Evolutionary conservation across 2,329 filamentous ascomycete species (phyloP).

Genomic region (Penicillium sp.): DNA sequence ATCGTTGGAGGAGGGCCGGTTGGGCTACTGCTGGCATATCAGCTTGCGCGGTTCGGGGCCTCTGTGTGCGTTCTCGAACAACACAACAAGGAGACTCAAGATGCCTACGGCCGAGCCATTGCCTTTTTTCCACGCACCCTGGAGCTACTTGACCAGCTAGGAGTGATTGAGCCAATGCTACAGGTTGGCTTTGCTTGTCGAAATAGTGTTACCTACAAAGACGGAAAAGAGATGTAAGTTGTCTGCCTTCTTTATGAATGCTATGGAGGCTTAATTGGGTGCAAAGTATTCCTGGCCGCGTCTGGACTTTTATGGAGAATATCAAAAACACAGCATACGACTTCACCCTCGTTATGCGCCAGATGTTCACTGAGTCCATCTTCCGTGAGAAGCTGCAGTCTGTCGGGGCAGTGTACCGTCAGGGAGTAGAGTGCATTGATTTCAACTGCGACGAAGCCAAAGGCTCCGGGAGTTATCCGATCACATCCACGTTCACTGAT

Average conservation of each 20-base stretch:
- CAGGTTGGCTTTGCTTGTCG: constrained; percentile 46
- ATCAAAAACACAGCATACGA: constrained; percentile 38
- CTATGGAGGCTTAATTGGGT: background rate
- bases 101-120: constrained; percentile 29
- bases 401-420: background rate
- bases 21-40: constrained; percentile 15
- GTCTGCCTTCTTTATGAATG: background rate
- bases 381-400: constrained; percentile 40
- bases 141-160: constrained; percentile 54
- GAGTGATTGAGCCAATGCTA: constrained; percentile 61
- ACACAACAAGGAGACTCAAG: constrained; percentile 1
- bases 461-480: background rate
- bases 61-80: constrained; percentile 15
- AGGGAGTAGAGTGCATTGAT: background rate
- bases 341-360: constrained; percentile 35
- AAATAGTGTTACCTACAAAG: constrained; percentile 29
- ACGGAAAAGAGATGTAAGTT: background rate
- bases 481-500: background rate
- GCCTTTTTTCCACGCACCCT: constrained; percentile 53
- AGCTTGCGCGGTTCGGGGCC: constrained; percentile 12
- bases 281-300: background rate
- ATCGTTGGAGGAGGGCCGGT: constrained; percentile 17
- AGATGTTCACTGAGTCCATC: constrained; percentile 61
- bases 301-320: constrained; percentile 57
- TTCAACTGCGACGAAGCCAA: background rate